Evolutionary conservation across 208 protist species (phyloP).

Genomic region (Trypanosoma congolense): DNA sequence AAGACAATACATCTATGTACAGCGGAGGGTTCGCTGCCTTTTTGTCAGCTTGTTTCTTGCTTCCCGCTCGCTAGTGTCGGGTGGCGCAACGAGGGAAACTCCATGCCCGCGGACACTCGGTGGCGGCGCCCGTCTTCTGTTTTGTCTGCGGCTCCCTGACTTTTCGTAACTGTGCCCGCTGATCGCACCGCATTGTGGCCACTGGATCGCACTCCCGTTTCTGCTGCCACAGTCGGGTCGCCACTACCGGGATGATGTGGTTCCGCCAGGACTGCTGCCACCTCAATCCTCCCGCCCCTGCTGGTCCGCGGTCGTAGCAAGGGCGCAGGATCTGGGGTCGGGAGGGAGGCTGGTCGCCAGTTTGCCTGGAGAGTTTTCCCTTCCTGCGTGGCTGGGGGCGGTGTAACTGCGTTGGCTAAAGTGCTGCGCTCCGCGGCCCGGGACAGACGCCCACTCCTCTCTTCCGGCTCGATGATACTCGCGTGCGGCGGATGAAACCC

Average conservation of each 20-base stretch:
- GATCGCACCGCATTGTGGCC: background rate
- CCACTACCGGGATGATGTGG: background rate
- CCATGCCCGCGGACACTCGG: slow-evolving; percentile 8
- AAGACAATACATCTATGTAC: background rate
- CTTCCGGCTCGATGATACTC: too few species aligned
- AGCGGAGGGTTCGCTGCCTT: background rate
- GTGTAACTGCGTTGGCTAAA: background rate
- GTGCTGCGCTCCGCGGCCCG: too few species aligned
- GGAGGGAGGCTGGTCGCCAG: background rate
- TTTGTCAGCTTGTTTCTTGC: background rate
- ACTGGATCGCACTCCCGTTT: background rate
- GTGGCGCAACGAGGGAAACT: slow-evolving; percentile 19
- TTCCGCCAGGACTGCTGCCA: background rate
- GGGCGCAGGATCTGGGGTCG: background rate
- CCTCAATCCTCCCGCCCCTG: slow-evolving; percentile 1
- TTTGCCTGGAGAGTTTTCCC: background rate
- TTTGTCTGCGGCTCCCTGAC: background rate
- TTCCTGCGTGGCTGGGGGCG: background rate
- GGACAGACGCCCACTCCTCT: too few species aligned
- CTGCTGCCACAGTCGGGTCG: background rate
- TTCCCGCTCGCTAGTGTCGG: slow-evolving; percentile 1
- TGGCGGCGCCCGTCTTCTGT: background rate
- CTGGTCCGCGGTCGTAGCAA: slow-evolving; percentile 2
- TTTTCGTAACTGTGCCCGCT: background rate
- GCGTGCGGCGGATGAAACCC: too few species aligned